Evolutionary conservation across 2,329 filamentous ascomycete genomes (phyloP).

Genomic region (Pyricularia sp.): DNA sequence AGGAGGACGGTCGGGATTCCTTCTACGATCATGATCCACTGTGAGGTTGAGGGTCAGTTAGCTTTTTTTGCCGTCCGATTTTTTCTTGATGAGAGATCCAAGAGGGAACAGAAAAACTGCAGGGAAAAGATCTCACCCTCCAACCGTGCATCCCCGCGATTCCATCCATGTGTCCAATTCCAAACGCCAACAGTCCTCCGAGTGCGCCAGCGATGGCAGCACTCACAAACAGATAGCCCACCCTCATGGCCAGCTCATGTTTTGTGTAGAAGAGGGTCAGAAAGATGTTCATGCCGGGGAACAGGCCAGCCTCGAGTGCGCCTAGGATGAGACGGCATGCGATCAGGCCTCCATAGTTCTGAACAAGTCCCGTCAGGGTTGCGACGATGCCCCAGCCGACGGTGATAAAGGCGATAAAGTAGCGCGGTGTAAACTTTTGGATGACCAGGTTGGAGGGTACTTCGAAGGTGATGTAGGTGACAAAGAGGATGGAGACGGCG

Average conservation of each 20-base stretch:
- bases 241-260: conserved; percentile 60
- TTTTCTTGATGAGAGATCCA: neutral
- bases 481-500: conserved; percentile 57
- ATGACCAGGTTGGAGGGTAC: conserved; percentile 57
- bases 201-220: conserved; percentile 63
- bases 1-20: conserved; percentile 38
- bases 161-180: conserved; percentile 65
- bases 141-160: conserved; percentile 54
- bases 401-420: conserved; percentile 58
- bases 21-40: conserved; percentile 49
- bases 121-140: conserved; percentile 28
- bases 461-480: conserved; percentile 54
- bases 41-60: neutral
- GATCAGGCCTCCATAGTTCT: conserved; percentile 56
- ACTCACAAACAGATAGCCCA: conserved; percentile 64
- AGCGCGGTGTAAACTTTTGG: conserved; percentile 51
- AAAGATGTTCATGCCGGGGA: conserved; percentile 60
- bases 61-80: neutral
- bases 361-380: conserved; percentile 58
- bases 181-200: conserved; percentile 65
- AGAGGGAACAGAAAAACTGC: too few species aligned
- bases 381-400: conserved; percentile 58
- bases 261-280: conserved; percentile 71
- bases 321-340: conserved; percentile 61
- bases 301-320: conserved; percentile 58